phyloP scores from a whole-genome alignment of 2,329 filamentous ascomycete species.

The Cordyceps cateniannulata region DNA sequence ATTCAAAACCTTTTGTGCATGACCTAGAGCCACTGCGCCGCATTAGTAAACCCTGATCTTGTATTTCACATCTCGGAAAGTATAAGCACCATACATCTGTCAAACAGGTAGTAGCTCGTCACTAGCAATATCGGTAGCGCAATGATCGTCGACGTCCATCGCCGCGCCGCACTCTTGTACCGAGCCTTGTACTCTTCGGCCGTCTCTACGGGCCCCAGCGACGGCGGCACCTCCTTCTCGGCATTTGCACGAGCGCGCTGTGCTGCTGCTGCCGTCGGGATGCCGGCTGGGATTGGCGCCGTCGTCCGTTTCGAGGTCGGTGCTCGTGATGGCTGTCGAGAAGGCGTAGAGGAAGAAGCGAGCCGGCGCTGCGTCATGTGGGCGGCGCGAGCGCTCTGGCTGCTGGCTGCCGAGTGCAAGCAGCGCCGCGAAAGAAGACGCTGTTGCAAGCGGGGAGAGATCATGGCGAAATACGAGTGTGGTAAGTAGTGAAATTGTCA shows the following conservation, averaged over 20 bases:
- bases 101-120: conserved; percentile 48
- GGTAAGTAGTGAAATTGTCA: not conserved
- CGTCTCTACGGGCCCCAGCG: conserved; percentile 11
- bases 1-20: conserved; percentile 22
- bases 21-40: conserved; percentile 25
- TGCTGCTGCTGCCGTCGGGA: conserved; percentile 17
- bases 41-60: not conserved
- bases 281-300: not conserved
- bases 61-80: not conserved
- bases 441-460: not conserved
- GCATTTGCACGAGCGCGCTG: conserved; percentile 17
- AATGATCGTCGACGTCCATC: conserved; percentile 42
- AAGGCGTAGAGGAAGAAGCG: not conserved
- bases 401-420: not conserved
- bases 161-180: conserved; percentile 38
- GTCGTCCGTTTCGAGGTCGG: not conserved
- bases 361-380: not conserved
- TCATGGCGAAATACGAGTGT: not conserved
- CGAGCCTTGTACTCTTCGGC: conserved; percentile 33
- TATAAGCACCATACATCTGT: conserved; percentile 35
- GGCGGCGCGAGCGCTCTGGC: not conserved
- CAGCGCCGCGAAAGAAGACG: not conserved
- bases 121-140: conserved; percentile 49
- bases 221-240: conserved; percentile 17
- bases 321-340: not conserved